Percentiles rank a stretch among this genome's conserved stretches.
Conservation (phyloP, 352 stramenopile species). For the Pythium vanterpoolii region DNA sequence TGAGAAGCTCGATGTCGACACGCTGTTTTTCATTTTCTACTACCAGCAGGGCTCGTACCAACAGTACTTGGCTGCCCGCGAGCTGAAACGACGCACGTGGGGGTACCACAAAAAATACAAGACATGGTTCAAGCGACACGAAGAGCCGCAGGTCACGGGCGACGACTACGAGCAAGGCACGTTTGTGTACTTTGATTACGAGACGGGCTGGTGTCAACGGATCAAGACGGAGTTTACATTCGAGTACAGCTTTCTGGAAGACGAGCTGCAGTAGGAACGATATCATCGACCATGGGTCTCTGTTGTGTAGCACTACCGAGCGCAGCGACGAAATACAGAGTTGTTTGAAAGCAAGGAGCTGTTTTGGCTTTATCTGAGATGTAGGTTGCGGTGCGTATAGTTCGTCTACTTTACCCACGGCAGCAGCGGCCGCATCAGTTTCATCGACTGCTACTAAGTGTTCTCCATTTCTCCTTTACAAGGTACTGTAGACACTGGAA, state of each 20-base stretch:
- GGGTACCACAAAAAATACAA: constrained; percentile 99
- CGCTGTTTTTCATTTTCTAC: constrained; percentile 99
- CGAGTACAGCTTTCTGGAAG: constrained; percentile 97
- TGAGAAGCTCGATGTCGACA: constrained; percentile 97
- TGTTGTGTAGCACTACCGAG: neutral
- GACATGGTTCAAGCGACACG: constrained; percentile 99
- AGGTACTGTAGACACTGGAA: too few relatives aligned
- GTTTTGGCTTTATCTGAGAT: too few relatives aligned
- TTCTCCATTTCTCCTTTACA: too few relatives aligned
- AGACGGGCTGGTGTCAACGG: constrained; percentile 97
- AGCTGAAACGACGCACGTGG: constrained; percentile 99
- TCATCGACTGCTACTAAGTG: neutral
- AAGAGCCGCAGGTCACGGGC: constrained; percentile 95
- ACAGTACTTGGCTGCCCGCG: constrained; percentile 97
- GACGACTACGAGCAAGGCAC: constrained; percentile 99
- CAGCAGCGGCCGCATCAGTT: neutral
- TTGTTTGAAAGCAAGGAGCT: too few relatives aligned
- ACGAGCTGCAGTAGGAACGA: constrained; percentile 60
- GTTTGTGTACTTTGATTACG: constrained; percentile 99
- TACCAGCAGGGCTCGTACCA: constrained; percentile 99
- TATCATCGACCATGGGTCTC: neutral
- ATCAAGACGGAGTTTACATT: constrained; percentile 99
- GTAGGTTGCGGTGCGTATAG: too few relatives aligned
- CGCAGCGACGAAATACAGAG: neutral
- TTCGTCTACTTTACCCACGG: too few relatives aligned